Evolutionary conservation across 768 basidiomycete species (phyloP).

Genomic region (Mycena vulgaris): DNA sequence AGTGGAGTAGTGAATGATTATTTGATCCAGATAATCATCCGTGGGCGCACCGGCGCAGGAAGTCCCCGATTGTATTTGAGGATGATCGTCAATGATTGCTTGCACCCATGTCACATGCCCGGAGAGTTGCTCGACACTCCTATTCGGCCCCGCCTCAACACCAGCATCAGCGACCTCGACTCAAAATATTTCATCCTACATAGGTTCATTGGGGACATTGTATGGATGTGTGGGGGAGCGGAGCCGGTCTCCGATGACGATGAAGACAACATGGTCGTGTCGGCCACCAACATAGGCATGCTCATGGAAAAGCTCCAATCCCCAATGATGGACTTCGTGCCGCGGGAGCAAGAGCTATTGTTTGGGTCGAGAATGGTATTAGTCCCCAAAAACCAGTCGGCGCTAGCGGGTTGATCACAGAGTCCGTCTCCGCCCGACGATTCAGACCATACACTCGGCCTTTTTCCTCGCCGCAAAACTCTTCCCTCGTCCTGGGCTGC

Average conservation of each 20-base stretch:
- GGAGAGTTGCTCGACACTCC: neutral
- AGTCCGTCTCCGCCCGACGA: too few species aligned
- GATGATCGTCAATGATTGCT: neutral
- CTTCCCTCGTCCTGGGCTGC: too few species aligned
- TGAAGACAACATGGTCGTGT: neutral
- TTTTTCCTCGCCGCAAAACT: too few species aligned
- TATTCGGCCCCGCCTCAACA: neutral
- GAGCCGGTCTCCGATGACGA: neutral
- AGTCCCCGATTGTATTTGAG: neutral
- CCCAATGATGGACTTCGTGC: conserved; percentile 6
- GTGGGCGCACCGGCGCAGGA: neutral
- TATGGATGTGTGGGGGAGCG: neutral
- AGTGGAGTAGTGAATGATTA: neutral
- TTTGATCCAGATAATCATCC: neutral
- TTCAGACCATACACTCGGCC: too few species aligned
- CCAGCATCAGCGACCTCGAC: neutral
- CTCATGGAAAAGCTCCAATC: neutral
- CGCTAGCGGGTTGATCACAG: too few species aligned
- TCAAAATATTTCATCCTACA: neutral
- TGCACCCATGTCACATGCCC: neutral
- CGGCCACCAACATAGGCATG: neutral
- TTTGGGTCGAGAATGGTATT: neutral
- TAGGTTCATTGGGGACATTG: neutral
- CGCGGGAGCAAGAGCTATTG: neutral
- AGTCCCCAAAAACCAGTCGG: conserved; percentile 5